phyloP scores from a whole-genome alignment of 352 stramenopile genomes.

The Pythium oligandrum region DNA sequence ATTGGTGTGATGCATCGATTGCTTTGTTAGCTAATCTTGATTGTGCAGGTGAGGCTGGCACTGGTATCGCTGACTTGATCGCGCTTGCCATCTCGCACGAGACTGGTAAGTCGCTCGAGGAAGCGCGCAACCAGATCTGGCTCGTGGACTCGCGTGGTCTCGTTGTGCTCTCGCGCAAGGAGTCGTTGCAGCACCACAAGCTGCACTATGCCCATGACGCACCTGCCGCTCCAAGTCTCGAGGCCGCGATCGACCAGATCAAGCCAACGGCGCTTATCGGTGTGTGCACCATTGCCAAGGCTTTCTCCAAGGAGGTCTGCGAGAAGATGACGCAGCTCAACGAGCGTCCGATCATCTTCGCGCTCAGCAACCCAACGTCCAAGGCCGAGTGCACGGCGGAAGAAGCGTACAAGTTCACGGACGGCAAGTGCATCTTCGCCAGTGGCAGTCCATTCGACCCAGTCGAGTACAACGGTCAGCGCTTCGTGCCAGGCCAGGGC shows the following conservation, averaged over 20 bases:
- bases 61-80: conserved; percentile 93
- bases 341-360: conserved; percentile 95
- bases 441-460: conserved; percentile 95
- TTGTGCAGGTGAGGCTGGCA: conserved; percentile 82
- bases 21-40: too few relatives aligned
- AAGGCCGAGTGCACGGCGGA: conserved; percentile 96
- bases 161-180: conserved; percentile 63
- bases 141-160: conserved; percentile 91
- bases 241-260: conserved; percentile 78
- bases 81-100: conserved; percentile 88
- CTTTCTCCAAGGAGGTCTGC: conserved; percentile 88
- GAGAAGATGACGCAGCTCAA: conserved; percentile 85
- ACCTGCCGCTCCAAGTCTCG: conserved; percentile 48
- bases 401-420: conserved; percentile 96
- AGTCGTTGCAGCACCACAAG: conserved; percentile 88
- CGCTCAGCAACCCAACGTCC: conserved; percentile 95
- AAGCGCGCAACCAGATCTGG: conserved; percentile 90
- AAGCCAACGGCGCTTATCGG: conserved; percentile 95
- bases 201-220: conserved; percentile 84
- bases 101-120: conserved; percentile 75
- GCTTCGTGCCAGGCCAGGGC: conserved; percentile 81
- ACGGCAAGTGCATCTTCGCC: conserved; percentile 95
- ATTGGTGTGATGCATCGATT: not conserved
- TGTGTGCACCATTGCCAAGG: conserved; percentile 88
- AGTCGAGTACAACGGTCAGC: conserved; percentile 86